Base-by-base conservation (phyloP, 2,329 filamentous ascomycete species). In the Aureobasidium subglaciale region DNA sequence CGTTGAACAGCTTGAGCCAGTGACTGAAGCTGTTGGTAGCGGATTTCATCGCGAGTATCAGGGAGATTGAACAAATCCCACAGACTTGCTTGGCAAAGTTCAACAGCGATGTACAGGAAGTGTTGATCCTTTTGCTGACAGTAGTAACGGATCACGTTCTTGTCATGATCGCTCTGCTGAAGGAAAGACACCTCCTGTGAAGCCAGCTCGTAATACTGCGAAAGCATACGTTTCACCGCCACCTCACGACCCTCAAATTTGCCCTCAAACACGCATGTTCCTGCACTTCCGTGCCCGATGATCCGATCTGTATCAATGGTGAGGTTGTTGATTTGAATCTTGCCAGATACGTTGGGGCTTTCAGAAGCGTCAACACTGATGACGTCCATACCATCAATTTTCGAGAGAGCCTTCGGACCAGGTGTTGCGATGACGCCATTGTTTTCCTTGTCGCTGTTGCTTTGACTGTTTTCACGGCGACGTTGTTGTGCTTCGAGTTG, bases 111-210 rank as follows among this genome's bases (percentile, higher is more conserved):
- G 70, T 99, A 99, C 34, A 97, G 79, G 70, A 99, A 99, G 16
- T 88, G 88, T 32, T 88, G 83, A 10, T 90, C 89, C 63, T 88
- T 85, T 64, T 96, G 88, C 64, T 96, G 91, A 46, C 91, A 90
- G 66, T 90, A 96, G 68, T 99, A 99, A 35, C 92, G 89, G 61
- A 99, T 95, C 38, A 99, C 92, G 68, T 99, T 97, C 11, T 87
- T 86, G 65, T 99, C 93, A 64, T 96, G 88, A 63, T 99, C 93
- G 65, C 91, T 96, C 69, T 96, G 90, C 58, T 95, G 82, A 10
- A 99, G 74, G 52, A 97, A 77, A 58, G 87, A 87, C 1, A 96
- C 95, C 72, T 99, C 93, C 65, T 96, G 90, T 10, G 89, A 90
- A 0, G 93, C 93, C 63, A 99, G 88, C 61, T 96, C 92, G 68